Evolutionary conservation across 164 flowering plant species (phyloP).

Genomic region (Saururus chinensis): DNA sequence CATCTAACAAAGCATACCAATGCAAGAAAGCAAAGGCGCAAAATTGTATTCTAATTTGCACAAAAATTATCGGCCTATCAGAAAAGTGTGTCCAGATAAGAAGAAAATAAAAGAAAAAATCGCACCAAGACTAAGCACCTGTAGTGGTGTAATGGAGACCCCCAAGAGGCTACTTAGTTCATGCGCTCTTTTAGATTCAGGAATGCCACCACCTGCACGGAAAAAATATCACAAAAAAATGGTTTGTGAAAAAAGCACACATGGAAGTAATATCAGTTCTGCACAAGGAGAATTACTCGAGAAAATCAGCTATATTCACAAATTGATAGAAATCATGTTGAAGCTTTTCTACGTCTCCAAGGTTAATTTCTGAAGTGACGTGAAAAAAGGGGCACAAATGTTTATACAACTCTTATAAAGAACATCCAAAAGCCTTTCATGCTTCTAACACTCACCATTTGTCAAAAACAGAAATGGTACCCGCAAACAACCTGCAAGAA

Average conservation of each 20-base stretch:
- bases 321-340: too few relatives aligned
- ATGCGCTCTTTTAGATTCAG: conserved; percentile 1
- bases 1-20: background rate
- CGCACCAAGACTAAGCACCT: conserved; percentile 1
- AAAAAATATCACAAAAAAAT: too few relatives aligned
- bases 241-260: background rate
- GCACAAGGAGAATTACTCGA: background rate
- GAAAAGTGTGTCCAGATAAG: too few relatives aligned
- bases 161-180: conserved; percentile 2
- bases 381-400: background rate
- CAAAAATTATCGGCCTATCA: too few relatives aligned
- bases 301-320: too few relatives aligned
- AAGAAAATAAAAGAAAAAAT: background rate
- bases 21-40: background rate
- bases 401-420: too few relatives aligned
- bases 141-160: background rate
- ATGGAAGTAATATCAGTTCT: background rate
- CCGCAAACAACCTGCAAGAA: conserved; percentile 46
- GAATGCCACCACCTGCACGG: conserved; percentile 2
- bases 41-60: too few relatives aligned
- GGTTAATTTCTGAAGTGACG: background rate
- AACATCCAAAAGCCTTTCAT: too few relatives aligned
- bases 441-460: conserved; percentile 40
- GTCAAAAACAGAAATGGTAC: conserved; percentile 73
- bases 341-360: background rate